These are phyloP conservation scores for Plasmodium inui DNA, from an alignment of 169 alveolate genomes.

Conservation along the genomic window DNA sequence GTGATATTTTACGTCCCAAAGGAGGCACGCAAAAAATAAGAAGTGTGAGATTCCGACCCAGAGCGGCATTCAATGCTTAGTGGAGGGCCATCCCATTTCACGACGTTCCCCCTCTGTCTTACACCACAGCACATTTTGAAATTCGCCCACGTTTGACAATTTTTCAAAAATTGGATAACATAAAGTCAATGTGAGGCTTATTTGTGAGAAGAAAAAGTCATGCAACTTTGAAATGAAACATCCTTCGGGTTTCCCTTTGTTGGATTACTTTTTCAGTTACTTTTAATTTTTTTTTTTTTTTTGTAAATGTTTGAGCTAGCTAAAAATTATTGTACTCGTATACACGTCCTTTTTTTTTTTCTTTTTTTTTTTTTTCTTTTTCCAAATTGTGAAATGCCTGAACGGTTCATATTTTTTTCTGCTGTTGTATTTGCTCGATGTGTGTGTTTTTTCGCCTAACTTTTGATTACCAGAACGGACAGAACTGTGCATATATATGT, in stretches of 20 bases:
- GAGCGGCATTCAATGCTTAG: not conserved
- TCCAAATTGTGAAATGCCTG: not conserved
- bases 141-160: not conserved
- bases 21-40: not conserved
- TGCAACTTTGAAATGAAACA: not conserved
- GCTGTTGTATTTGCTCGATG: not conserved
- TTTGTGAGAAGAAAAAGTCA: not conserved
- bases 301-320: constrained; percentile 1
- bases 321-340: not conserved
- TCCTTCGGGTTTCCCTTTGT: not conserved
- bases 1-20: not conserved
- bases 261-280: not conserved
- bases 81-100: not conserved
- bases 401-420: constrained; percentile 3
- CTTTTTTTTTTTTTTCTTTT: not conserved
- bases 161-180: constrained; percentile 3
- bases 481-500: not conserved
- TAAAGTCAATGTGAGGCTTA: not conserved
- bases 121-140: not conserved
- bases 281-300: not conserved
- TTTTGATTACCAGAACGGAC: not conserved
- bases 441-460: not conserved
- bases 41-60: not conserved
- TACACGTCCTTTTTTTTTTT: not conserved
- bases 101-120: not conserved